A percentile compares a stretch with the other conserved stretches of the same genome.
Conservation (phyloP, 768 basidiomycete species). For the Scleroderma bovista region DNA sequence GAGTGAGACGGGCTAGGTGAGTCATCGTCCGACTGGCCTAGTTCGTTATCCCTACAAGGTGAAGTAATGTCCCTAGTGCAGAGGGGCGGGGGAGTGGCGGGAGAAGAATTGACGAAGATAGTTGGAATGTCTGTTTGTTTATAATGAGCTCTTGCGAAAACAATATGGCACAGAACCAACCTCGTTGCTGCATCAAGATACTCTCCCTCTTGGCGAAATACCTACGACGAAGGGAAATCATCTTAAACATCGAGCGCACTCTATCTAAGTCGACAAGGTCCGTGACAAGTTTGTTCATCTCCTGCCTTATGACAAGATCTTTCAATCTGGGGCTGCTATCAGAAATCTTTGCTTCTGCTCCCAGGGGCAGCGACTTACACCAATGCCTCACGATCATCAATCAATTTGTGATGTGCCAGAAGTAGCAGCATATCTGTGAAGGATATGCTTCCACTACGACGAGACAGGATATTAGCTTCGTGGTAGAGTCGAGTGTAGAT, state of each 20-base stretch:
- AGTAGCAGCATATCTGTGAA: constrained; percentile 87
- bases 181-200: constrained; percentile 33
- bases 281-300: constrained; percentile 72
- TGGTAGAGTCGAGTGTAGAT: constrained; percentile 77
- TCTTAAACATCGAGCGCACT: constrained; percentile 73
- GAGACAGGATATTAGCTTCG: constrained; percentile 74
- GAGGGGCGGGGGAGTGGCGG: constrained; percentile 44
- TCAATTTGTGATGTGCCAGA: constrained; percentile 87
- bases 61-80: constrained; percentile 55
- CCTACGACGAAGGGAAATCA: constrained; percentile 65
- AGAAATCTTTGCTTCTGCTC: neutral
- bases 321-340: constrained; percentile 50
- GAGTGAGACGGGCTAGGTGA: constrained; percentile 4
- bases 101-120: constrained; percentile 59
- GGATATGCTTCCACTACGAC: constrained; percentile 74
- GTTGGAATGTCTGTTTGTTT: constrained; percentile 55
- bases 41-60: constrained; percentile 12
- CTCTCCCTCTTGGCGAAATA: constrained; percentile 53
- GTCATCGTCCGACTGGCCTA: constrained; percentile 1
- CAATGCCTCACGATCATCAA: constrained; percentile 83
- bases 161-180: constrained; percentile 23
- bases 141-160: neutral
- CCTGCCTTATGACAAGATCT: constrained; percentile 71
- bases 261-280: constrained; percentile 84
- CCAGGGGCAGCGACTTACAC: constrained; percentile 48